phyloP scores from a whole-genome alignment of 2,329 filamentous ascomycete species.

The Colletotrichum sp. region DNA sequence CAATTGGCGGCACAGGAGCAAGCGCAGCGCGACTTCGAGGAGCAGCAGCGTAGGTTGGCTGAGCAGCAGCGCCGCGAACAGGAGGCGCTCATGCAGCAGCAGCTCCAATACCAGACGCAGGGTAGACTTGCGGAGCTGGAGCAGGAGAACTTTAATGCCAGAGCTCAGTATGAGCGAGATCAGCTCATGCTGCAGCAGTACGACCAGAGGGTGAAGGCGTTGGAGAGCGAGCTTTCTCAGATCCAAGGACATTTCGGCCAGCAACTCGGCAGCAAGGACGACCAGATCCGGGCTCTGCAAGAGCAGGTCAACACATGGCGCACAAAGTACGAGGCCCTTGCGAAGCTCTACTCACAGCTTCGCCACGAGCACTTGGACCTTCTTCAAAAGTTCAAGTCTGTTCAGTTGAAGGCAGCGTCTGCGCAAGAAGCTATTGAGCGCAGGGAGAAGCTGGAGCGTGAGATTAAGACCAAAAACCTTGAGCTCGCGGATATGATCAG shows the following conservation, averaged over 20 bases:
- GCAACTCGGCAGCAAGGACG: constrained; percentile 88
- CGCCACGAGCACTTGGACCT: constrained; percentile 94
- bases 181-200: constrained; percentile 98
- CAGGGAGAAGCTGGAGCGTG: constrained; percentile 92
- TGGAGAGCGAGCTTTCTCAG: constrained; percentile 86
- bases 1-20: constrained; percentile 85
- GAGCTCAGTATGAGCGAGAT: constrained; percentile 95
- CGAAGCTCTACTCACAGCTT: constrained; percentile 96
- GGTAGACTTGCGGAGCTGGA: constrained; percentile 95
- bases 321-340: constrained; percentile 93
- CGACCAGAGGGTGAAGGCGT: constrained; percentile 89
- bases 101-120: constrained; percentile 92
- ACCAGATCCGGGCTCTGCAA: constrained; percentile 90
- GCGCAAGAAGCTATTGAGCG: constrained; percentile 96
- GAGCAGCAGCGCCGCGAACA: constrained; percentile 93
- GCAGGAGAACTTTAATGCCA: constrained; percentile 90
- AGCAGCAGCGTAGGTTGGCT: constrained; percentile 84
- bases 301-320: constrained; percentile 99
- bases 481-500: constrained; percentile 98
- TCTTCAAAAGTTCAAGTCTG: constrained; percentile 92
- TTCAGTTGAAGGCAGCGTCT: constrained; percentile 95
- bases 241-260: constrained; percentile 84
- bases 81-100: constrained; percentile 86
- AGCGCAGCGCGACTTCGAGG: constrained; percentile 93
- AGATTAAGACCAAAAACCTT: constrained; percentile 99